Base-by-base conservation (phyloP, 768 basidiomycete species). In the Kwoniella dejecticola region DNA sequence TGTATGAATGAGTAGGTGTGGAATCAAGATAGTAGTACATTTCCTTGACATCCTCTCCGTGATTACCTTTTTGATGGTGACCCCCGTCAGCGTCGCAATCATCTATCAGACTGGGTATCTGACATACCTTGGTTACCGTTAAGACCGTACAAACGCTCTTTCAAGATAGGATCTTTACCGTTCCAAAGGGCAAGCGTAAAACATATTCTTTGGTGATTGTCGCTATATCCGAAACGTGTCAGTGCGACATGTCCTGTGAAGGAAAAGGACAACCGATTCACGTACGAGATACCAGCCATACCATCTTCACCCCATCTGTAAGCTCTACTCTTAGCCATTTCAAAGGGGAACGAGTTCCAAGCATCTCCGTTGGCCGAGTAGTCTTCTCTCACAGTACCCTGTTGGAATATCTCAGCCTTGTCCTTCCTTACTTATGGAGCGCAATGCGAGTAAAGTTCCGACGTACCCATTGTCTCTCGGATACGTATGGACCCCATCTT, bases 281-380 rank as follows among this genome's bases (percentile, higher is more conserved):
- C 78, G 66, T 49, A 79, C 78, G 91, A 95, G 70, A 98, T 89
- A 42, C 96, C 96, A 30, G 89, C 96, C 58, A 99, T 88, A 48
- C 96, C 96, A 72, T 99, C 96, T 79, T 99, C 96, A 42, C 96
- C 96, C 96, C 96, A 99, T 72, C 96, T 84, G 80, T 97, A 99
- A 23, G 93, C 90, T 60, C 96, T 87, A 58, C 75, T 75, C 17
- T 70, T 74, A 13, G 75, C 63, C 67, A 76, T 72, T 40, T 77
- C 74, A 56, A 77, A 76, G 17, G 72, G 72, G 67, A 77, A 77
- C 36, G 73, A 75, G 60, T 79, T 76, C 77, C 76, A 77, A 7
- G 91, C 93, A 77, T 96, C 92, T 52, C 96, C 96, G 75, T 98
- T 88, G 21, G 83, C 88, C 33, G 96, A 98, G 81, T 99, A 99